These are phyloP conservation scores for Phytophthora idaei DNA, from an alignment of 352 stramenopile genomes.

Conservation along the genomic window DNA sequence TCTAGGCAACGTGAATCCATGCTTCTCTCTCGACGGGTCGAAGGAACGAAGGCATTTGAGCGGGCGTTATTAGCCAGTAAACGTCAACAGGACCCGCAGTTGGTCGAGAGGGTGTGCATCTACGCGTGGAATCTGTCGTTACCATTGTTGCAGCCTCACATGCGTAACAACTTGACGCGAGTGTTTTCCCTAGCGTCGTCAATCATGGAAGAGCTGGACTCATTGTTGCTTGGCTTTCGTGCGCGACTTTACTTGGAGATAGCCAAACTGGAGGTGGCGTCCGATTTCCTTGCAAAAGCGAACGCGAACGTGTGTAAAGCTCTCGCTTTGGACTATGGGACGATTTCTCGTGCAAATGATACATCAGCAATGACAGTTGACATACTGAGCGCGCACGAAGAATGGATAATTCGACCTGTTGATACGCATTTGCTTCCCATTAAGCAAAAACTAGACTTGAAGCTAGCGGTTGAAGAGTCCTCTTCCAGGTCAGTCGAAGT, in stretches of 20 bases:
- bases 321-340: conserved; percentile 66
- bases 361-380: conserved; percentile 27
- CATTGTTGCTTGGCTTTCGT: conserved; percentile 76
- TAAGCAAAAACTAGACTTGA: conserved; percentile 64
- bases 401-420: conserved; percentile 42
- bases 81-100: conserved; percentile 68
- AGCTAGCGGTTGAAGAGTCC: conserved; percentile 60
- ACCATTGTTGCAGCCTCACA: conserved; percentile 77
- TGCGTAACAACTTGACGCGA: conserved; percentile 70
- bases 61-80: conserved; percentile 79
- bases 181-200: conserved; percentile 67
- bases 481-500: conserved; percentile 49
- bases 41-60: conserved; percentile 81
- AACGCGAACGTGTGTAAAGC: conserved; percentile 63
- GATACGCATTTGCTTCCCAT: conserved; percentile 77
- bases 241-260: conserved; percentile 86
- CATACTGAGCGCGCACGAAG: conserved; percentile 23
- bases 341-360: conserved; percentile 20
- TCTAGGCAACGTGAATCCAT: conserved; percentile 40
- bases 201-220: conserved; percentile 81
- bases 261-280: conserved; percentile 82
- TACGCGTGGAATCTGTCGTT: conserved; percentile 84
- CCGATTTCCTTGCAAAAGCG: conserved; percentile 88
- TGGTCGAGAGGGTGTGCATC: conserved; percentile 85
- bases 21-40: conserved; percentile 57